Conservation (phyloP, 1,284 basidiomycete genomes). For the Ustilago tritici region DNA sequence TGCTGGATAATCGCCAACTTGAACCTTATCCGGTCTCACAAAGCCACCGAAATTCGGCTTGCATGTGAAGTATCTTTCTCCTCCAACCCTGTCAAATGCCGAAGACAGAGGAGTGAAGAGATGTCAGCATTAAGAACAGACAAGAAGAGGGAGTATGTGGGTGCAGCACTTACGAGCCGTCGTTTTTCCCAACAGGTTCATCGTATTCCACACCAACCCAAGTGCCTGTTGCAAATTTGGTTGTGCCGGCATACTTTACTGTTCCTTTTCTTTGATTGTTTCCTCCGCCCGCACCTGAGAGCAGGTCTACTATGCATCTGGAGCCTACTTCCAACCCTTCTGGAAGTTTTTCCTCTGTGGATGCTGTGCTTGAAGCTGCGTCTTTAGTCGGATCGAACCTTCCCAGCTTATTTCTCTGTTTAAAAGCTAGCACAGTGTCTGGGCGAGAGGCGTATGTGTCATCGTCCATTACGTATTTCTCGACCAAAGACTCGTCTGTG, state of each 20-base stretch:
- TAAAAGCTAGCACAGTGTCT: conserved; percentile 90
- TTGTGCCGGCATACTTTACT: conserved; percentile 84
- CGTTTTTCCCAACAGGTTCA: conserved; percentile 94
- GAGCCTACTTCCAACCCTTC: conserved; percentile 76
- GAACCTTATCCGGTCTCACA: conserved; percentile 84
- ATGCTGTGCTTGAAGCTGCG: conserved; percentile 57
- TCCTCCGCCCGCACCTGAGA: conserved; percentile 70
- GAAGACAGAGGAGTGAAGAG: not conserved
- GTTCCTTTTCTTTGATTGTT: conserved; percentile 79
- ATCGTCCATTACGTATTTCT: conserved; percentile 90
- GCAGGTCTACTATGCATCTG: conserved; percentile 84
- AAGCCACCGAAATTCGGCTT: conserved; percentile 84
- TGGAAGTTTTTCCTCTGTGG: conserved; percentile 22
- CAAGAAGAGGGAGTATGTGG: not conserved
- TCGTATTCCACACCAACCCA: conserved; percentile 98
- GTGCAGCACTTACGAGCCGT: conserved; percentile 81
- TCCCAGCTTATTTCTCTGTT: conserved; percentile 87
- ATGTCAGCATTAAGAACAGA: not conserved
- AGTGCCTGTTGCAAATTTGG: conserved; percentile 77
- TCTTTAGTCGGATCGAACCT: conserved; percentile 76
- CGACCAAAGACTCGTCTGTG: conserved; percentile 84
- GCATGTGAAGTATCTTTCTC: conserved; percentile 85
- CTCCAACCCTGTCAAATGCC: conserved; percentile 77
- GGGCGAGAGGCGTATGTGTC: conserved; percentile 79
- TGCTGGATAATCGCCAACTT: conserved; percentile 83